phyloP scores from a whole-genome alignment of 257 asterid genomes.

The Salvia hispanica region DNA sequence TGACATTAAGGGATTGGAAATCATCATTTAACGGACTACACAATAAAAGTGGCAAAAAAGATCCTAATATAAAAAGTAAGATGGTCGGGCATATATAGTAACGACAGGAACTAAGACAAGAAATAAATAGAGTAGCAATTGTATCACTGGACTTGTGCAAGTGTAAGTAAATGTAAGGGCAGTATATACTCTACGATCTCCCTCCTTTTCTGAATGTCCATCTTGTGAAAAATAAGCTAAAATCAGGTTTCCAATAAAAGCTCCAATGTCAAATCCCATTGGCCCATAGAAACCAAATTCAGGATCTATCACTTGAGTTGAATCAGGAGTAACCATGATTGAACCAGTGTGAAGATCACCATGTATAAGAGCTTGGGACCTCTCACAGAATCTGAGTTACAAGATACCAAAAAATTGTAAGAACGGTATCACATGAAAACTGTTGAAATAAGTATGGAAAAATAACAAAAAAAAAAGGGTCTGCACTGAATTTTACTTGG shows the following conservation, averaged over 20 bases:
- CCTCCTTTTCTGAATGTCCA: slow-evolving; percentile 69
- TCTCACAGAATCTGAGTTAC: slow-evolving; percentile 83
- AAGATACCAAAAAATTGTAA: slow-evolving; percentile 33
- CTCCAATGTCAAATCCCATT: slow-evolving; percentile 95
- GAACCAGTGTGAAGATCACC: slow-evolving; percentile 97
- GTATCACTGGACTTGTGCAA: too few species aligned
- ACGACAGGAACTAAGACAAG: too few species aligned
- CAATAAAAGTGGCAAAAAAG: too few species aligned
- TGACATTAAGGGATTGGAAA: background rate
- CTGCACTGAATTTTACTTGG: slow-evolving; percentile 52
- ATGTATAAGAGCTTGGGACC: slow-evolving; percentile 93
- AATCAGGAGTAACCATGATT: slow-evolving; percentile 77
- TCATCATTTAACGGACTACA: background rate
- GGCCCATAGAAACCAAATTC: slow-evolving; percentile 94
- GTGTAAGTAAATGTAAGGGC: slow-evolving; percentile 8
- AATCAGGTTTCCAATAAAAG: slow-evolving; percentile 83
- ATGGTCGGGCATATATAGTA: background rate
- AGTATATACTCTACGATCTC: slow-evolving; percentile 67
- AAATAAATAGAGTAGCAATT: too few species aligned
- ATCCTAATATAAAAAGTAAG: slow-evolving; percentile 1
- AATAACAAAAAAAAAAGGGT: background rate
- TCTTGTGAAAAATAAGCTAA: slow-evolving; percentile 93
- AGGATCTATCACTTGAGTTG: slow-evolving; percentile 95
- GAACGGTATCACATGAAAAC: slow-evolving; percentile 11
- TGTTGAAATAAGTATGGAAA: slow-evolving; percentile 1